These are phyloP conservation scores for Schizophyllum commune DNA, from an alignment of 1,284 basidiomycete genomes.

Conservation along the genomic window DNA sequence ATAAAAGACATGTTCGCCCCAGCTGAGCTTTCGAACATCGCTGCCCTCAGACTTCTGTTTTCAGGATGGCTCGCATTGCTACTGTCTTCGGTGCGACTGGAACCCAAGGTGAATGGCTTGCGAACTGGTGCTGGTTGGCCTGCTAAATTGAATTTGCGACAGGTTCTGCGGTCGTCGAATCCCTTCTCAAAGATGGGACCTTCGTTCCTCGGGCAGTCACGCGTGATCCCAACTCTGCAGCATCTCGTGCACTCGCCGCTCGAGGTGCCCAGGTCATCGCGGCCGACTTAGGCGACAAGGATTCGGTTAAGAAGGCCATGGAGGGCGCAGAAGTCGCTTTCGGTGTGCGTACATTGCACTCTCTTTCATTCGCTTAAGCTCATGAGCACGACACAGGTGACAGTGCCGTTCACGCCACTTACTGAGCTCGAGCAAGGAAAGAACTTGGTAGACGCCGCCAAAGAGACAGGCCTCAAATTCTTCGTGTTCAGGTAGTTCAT, in stretches of 20 bases:
- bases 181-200: conserved; percentile 5
- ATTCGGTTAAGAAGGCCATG: not conserved
- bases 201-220: conserved; percentile 1
- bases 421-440: not conserved
- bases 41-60: too few relatives aligned
- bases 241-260: conserved; percentile 1
- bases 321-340: not conserved
- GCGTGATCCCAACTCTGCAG: conserved; percentile 1
- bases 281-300: not conserved
- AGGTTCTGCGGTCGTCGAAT: conserved; percentile 1
- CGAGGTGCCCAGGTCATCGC: conserved; percentile 3
- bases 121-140: not conserved
- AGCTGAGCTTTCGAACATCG: too few relatives aligned
- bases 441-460: not conserved
- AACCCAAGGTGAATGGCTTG: too few relatives aligned
- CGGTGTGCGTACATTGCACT: not conserved
- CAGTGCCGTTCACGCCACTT: not conserved
- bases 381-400: not conserved
- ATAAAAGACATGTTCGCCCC: too few relatives aligned
- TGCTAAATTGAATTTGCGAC: not conserved
- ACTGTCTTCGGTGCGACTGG: not conserved
- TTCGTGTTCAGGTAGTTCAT: not conserved
- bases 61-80: not conserved
- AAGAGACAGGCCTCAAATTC: not conserved
- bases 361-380: not conserved